Base-by-base conservation (phyloP, 2,329 filamentous ascomycete genomes). In the Verticillium albo-atrum region DNA sequence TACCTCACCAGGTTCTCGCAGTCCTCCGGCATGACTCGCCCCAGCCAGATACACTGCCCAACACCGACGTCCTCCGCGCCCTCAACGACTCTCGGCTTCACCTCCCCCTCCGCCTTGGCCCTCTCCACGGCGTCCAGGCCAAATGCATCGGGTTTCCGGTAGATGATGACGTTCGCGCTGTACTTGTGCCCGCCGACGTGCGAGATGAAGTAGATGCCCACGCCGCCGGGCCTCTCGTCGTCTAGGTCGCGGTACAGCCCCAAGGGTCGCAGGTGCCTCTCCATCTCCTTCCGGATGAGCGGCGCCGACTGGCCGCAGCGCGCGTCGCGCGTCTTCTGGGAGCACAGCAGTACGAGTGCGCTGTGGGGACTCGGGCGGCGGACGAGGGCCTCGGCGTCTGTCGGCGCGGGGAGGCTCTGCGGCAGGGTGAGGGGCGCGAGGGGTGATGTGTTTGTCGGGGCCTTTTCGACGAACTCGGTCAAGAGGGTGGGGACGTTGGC, bases 141-240 rank as follows among this genome's bases (percentile, higher is more conserved):
- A 68, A 85, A 86, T 1, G 83, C 79, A 66, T 86, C 79, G 6
- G 78, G 79, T 58, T 83, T 82, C 10, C 95, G 84, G 73, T 99
- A 98, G 1, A 99, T 81, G 79, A 99, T 90, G 67, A 98, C 86
- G 68, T 99, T 99, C 28, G 95, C 95, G 54, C 89, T 88, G 76
- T 96, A 98, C 78, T 97, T 97, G 79, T 99, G 95, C 0, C 95
- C 95, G 28, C 95, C 95, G 3, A 97, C 92, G 70, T 99, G 95
- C 66, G 88, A 94, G 70, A 98, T 96, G 71, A 97, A 98, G 77
- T 97, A 97, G 64, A 99, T 91, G 0, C 92, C 94, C 6, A 97
- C 94, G 14, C 95, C 95, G 12, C 94, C 94, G 0, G 93, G 92
- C 60, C 95, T 79, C 72, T 92, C 88, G 72, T 99, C 95, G 70